Conservation (phyloP, 2,329 filamentous ascomycete genomes). For the Harringtonia lauricola region DNA sequence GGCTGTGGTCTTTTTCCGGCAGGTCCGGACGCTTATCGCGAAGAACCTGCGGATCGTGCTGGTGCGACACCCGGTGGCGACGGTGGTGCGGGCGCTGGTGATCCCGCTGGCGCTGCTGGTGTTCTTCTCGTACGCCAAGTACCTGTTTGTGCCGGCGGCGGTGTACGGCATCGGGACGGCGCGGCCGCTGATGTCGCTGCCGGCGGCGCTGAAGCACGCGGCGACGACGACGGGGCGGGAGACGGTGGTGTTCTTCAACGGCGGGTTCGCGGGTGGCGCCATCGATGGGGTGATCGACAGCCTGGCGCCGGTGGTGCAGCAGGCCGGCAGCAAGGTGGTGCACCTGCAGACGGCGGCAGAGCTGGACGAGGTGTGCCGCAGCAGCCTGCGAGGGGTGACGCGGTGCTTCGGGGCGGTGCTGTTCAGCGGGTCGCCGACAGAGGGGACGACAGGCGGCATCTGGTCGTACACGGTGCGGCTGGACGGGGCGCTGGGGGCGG, state of each 20-base stretch:
- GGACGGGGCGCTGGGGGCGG: conserved; percentile 59
- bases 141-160: conserved; percentile 71
- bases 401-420: conserved; percentile 62
- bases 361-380: conserved; percentile 39
- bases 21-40: conserved; percentile 47
- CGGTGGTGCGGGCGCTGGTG: conserved; percentile 45
- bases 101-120: conserved; percentile 47
- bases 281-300: conserved; percentile 60
- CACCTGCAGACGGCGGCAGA: conserved; percentile 16
- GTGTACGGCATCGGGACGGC: conserved; percentile 60
- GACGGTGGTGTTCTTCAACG: conserved; percentile 71
- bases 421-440: conserved; percentile 63
- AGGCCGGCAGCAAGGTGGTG: conserved; percentile 34
- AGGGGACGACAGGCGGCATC: conserved; percentile 44
- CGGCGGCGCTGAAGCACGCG: conserved; percentile 49
- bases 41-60: conserved; percentile 53
- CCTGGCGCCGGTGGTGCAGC: conserved; percentile 46
- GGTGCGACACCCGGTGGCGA: conserved; percentile 39
- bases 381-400: conserved; percentile 51
- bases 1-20: conserved; percentile 22
- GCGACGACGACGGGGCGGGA: conserved; percentile 44
- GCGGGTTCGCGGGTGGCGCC: conserved; percentile 54
- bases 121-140: conserved; percentile 62
- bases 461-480: conserved; percentile 85
- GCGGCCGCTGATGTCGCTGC: conserved; percentile 50